Conservation (phyloP, 306 rosid species). For the Luffa aegyptiaca region DNA sequence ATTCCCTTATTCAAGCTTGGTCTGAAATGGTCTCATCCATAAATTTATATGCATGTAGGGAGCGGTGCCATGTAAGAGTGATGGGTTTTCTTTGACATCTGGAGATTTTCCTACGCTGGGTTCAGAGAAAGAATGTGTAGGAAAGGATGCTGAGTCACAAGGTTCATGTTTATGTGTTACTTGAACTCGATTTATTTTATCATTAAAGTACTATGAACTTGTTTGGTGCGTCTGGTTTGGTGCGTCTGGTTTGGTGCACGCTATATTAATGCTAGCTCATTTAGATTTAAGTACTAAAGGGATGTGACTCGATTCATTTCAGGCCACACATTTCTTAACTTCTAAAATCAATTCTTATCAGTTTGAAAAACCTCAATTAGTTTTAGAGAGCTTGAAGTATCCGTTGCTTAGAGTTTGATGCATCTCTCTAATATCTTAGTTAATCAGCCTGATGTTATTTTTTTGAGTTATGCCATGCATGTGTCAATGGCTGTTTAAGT, state of each 20-base stretch:
- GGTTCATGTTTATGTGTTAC: slow-evolving; percentile 35
- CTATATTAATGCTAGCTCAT: neutral
- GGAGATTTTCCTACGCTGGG: slow-evolving; percentile 98
- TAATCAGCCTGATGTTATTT: neutral
- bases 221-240: neutral
- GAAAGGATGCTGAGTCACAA: slow-evolving; percentile 45
- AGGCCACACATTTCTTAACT: neutral
- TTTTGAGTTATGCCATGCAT: neutral
- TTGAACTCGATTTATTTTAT: neutral
- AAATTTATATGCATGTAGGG: slow-evolving; percentile 38
- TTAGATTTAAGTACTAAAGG: neutral
- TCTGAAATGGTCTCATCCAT: slow-evolving; percentile 11
- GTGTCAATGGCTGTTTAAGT: neutral
- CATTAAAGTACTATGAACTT: slow-evolving; percentile 1
- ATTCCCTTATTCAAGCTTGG: neutral
- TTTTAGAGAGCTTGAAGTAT: neutral
- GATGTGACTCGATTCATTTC: neutral
- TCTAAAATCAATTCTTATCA: neutral
- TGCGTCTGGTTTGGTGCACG: neutral
- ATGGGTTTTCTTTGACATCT: slow-evolving; percentile 69
- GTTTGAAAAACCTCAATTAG: neutral
- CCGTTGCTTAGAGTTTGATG: neutral
- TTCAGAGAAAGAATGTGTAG: slow-evolving; percentile 65
- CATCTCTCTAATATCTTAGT: neutral
- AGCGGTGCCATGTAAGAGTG: slow-evolving; percentile 39